Evolutionary conservation across 108 stramenopile species (phyloP), one percentile per base, ranked within the genome.

Genomic region (Pseudonitzschia multistriata): DNA sequence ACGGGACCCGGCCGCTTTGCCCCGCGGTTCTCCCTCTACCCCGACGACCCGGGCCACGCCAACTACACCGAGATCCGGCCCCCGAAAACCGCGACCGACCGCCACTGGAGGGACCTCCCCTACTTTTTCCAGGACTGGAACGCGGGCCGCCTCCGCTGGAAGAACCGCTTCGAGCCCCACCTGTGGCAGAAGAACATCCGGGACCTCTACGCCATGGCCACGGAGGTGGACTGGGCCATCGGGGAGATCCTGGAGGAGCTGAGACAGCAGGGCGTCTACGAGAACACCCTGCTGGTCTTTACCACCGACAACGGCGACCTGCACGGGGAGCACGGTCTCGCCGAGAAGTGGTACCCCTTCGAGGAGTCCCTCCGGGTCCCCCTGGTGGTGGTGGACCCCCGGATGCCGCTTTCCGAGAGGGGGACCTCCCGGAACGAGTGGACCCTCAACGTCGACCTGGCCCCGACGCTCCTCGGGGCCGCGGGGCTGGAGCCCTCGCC

Each of bases 281-380:
- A 93, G 36, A 83, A 88, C 35, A 93, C 92, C 0, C 17, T 93
- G 47, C 67, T 93, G 33, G 86, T 93, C 34, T 93, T 93, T 67
- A 88, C 88, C 10, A 90, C 89, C 0, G 92, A 93, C 66, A 93
- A 93, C 78, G 92, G 92, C 27, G 82, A 86, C 30, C 82, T 89
- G 64, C 88, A 90, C 57, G 68, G 72, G 13, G 75, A 79, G 63
- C 78, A 83, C 35, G 75, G 75, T 28, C 53, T 79, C 28, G 82
- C 77, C 0, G 84, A 79, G 65, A 85, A 85, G 54, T 85, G 87
- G 87, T 93, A 76, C 72, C 85, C 88, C 17, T 82, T 85, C 56
- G 82, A 93, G 67, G 92, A 93, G 42, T 76, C 78, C 5, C 86
- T 93, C 33, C 73, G 85, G n/a, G 89, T 90, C 4, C 92, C 92